phyloP scores from a whole-genome alignment of 176 grass and related monocot species.

The Ensete ventricosum region DNA sequence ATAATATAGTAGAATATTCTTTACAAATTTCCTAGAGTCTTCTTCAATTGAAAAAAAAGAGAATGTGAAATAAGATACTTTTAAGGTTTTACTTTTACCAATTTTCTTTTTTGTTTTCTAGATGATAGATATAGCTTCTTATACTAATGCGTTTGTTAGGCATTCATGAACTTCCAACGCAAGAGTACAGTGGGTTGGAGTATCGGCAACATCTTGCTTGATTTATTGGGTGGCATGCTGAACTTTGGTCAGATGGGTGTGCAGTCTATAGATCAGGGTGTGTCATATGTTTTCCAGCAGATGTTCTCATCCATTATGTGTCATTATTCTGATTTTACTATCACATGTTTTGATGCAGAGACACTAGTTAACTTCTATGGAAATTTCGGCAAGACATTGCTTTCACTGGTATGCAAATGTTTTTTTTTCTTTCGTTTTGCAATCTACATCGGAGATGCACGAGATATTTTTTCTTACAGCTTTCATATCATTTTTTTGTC shows the following conservation, averaged over 20 bases:
- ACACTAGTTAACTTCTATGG: slow-evolving; percentile 89
- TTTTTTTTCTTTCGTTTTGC: not conserved
- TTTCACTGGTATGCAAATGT: slow-evolving; percentile 67
- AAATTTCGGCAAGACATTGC: slow-evolving; percentile 88
- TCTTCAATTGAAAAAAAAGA: too few relatives aligned
- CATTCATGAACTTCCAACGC: slow-evolving; percentile 67
- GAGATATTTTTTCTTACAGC: not conserved
- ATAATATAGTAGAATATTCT: too few relatives aligned
- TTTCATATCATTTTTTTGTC: not conserved
- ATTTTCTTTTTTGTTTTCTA: too few relatives aligned
- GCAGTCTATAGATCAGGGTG: slow-evolving; percentile 91
- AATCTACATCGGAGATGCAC: not conserved
- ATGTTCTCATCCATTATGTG: not conserved
- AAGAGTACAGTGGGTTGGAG: slow-evolving; percentile 98
- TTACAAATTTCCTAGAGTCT: too few relatives aligned
- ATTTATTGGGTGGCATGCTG: slow-evolving; percentile 63
- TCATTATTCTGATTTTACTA: slow-evolving; percentile 1
- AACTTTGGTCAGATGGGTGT: slow-evolving; percentile 94
- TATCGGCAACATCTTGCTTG: slow-evolving; percentile 94
- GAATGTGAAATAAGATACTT: too few relatives aligned
- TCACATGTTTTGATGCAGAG: slow-evolving; percentile 44
- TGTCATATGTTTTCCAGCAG: slow-evolving; percentile 13
- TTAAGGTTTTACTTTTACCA: too few relatives aligned
- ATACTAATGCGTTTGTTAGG: slow-evolving; percentile 21
- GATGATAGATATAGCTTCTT: too few relatives aligned